Percentiles rank a stretch among this genome's conserved stretches.
phyloP scores from a whole-genome alignment of 1,139 yeast genomes.

The Candida labiduridarum region DNA sequence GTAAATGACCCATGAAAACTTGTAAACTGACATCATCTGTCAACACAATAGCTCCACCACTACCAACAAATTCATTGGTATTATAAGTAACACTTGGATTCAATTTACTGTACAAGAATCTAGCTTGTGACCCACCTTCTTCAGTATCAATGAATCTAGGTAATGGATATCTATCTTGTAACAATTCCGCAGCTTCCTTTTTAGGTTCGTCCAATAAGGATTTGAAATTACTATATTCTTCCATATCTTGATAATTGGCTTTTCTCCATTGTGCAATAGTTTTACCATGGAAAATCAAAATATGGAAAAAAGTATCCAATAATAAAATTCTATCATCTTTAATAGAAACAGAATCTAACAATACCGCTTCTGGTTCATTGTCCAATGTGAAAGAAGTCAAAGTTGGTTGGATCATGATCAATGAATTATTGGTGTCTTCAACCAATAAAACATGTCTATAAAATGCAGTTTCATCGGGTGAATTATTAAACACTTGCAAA shows the following conservation, averaged over 20 bases:
- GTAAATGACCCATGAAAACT: conserved; percentile 88
- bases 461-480: conserved; percentile 98
- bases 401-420: conserved; percentile 96
- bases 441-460: conserved; percentile 90
- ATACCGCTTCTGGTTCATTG: conserved; percentile 85
- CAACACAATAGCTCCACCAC: conserved; percentile 73
- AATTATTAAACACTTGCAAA: conserved; percentile 93
- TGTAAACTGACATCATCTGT: conserved; percentile 95
- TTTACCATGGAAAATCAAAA: conserved; percentile 92
- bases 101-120: conserved; percentile 90
- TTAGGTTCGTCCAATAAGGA: conserved; percentile 86
- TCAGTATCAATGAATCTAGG: conserved; percentile 95
- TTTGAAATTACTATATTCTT: conserved; percentile 87
- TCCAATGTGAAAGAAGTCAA: conserved; percentile 84
- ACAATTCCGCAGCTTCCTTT: conserved; percentile 86
- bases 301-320: conserved; percentile 94
- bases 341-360: conserved; percentile 90
- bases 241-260: conserved; percentile 90
- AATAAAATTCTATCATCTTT: conserved; percentile 86
- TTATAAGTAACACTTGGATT: conserved; percentile 90
- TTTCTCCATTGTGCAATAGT: conserved; percentile 96
- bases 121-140: conserved; percentile 97
- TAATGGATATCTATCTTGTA: conserved; percentile 92
- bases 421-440: conserved; percentile 91
- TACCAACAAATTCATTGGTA: conserved; percentile 51